Conservation (phyloP, 352 stramenopile genomes). For the Pythium biforme region DNA sequence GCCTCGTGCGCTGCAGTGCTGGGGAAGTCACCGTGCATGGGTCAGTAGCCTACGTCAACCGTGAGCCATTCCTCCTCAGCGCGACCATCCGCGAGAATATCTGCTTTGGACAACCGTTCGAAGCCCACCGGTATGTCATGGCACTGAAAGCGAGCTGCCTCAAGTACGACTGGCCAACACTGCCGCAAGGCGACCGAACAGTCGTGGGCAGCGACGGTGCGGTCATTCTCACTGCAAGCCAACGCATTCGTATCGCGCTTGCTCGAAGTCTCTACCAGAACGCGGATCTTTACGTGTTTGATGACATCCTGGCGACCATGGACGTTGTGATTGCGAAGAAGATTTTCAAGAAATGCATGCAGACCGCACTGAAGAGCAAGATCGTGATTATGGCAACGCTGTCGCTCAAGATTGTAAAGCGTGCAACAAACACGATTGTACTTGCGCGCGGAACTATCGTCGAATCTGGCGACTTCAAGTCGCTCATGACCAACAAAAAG, state of each 20-base stretch:
- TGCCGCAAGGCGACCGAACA: slow-evolving; percentile 87
- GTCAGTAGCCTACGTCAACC: slow-evolving; percentile 91
- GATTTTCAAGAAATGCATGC: slow-evolving; percentile 85
- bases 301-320: slow-evolving; percentile 94
- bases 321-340: slow-evolving; percentile 94
- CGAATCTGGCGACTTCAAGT: slow-evolving; percentile 20
- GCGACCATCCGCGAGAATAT: slow-evolving; percentile 96
- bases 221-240: slow-evolving; percentile 93
- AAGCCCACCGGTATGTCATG: slow-evolving; percentile 56
- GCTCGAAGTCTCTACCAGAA: slow-evolving; percentile 81
- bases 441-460: slow-evolving; percentile 37
- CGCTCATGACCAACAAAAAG: slow-evolving; percentile 23
- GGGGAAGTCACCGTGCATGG: slow-evolving; percentile 74
- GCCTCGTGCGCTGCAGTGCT: slow-evolving; percentile 48
- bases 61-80: slow-evolving; percentile 97
- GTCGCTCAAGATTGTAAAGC: slow-evolving; percentile 48
- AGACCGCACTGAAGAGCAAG: slow-evolving; percentile 55
- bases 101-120: slow-evolving; percentile 85
- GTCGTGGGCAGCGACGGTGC: slow-evolving; percentile 94
- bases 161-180: slow-evolving; percentile 49
- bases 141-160: slow-evolving; percentile 51
- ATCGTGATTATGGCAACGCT: slow-evolving; percentile 88
- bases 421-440: slow-evolving; percentile 63
- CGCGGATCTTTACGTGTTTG: slow-evolving; percentile 90
- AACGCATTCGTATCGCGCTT: slow-evolving; percentile 86